Percentiles rank a stretch among this genome's conserved stretches.
phyloP scores from a whole-genome alignment of 2,329 filamentous ascomycete genomes.

The Trichoderma sp. region DNA sequence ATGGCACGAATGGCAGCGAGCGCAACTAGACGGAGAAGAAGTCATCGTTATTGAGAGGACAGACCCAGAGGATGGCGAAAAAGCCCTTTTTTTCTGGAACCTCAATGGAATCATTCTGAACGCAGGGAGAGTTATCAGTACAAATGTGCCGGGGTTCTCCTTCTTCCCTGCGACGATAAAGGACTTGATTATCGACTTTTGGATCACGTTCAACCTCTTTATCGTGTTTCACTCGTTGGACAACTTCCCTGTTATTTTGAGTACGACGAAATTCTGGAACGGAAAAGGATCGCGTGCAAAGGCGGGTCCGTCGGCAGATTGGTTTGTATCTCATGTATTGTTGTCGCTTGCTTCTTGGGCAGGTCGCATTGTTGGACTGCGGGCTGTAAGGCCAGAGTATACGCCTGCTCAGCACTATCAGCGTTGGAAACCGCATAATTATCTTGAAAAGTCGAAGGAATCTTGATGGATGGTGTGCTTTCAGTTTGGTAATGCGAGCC shows the following conservation, averaged over 20 bases:
- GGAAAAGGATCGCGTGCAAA: slow-evolving; percentile 1
- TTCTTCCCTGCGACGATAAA: slow-evolving; percentile 21
- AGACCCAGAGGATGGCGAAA: slow-evolving; percentile 42
- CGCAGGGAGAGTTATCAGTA: slow-evolving; percentile 18
- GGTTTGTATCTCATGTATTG: slow-evolving; percentile 18
- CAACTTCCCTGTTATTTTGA: slow-evolving; percentile 31
- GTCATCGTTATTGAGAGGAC: slow-evolving; percentile 47
- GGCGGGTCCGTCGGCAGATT: slow-evolving; percentile 8
- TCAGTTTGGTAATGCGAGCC: neutral
- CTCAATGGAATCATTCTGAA: slow-evolving; percentile 42
- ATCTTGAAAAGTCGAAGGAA: neutral
- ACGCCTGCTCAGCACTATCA: slow-evolving; percentile 17
- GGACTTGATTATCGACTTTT: slow-evolving; percentile 25
- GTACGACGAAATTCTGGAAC: slow-evolving; percentile 7
- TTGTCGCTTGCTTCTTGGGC: slow-evolving; percentile 16
- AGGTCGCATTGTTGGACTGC: slow-evolving; percentile 17
- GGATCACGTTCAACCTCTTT: slow-evolving; percentile 32
- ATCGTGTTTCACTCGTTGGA: slow-evolving; percentile 30
- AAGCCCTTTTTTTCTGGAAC: slow-evolving; percentile 50
- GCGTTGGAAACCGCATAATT: neutral
- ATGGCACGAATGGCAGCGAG: slow-evolving; percentile 48
- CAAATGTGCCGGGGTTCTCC: neutral
- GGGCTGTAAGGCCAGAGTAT: slow-evolving; percentile 17
- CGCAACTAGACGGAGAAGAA: slow-evolving; percentile 33
- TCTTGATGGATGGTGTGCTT: neutral